Evolutionary conservation across 73 alveolate species (phyloP), one percentile per base, ranked within the genome.

Genomic region (Stentor coeruleus): DNA sequence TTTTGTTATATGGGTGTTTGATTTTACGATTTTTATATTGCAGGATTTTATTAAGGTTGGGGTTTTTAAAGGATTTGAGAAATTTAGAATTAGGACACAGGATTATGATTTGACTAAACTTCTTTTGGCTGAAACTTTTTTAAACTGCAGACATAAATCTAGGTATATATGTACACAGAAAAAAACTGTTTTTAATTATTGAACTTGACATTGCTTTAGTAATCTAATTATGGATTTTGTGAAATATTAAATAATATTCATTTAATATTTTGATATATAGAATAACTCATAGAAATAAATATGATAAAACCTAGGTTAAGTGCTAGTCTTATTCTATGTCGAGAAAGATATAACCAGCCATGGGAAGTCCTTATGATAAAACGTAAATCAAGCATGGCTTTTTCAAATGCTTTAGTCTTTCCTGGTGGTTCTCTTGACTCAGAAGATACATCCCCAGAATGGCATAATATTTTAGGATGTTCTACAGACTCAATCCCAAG

Each of bases 391-490:
- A 11, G 40, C 14, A 20, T 66, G 42, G 33, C 40, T 33, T 66
- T 66, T 66, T 66, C 79, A 2, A 66, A 66, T 66, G 79, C 79
- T 20, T 31, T 66, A 20, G 79, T 66, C 37, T 66, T 66, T 66
- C 79, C 79, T 66, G 79, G 79, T 26, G 79, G 79, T 1, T 20
- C 79, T 0, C 14, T 66, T 14, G 79, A 66, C 11, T 11, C n/a
- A 15, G 2, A 20, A 28, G 79, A 66, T 2, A 33, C 79, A 26
- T 37, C n/a, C 37, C 79, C 79, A 33, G 33, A 15, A 33, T 66
- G 79, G 79, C 40, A 20, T 20, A 66, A 66, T 26, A 20, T 66
- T 66, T 28, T 33, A 20, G 36, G 15, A 33, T 20, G 49, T 31
- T 31, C 79, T 26, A 14, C 79, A 26, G 79, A 66, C n/a, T 26